Base-by-base conservation (phyloP, 1,139 yeast species). In the Wickerhamomyces sp. region DNA sequence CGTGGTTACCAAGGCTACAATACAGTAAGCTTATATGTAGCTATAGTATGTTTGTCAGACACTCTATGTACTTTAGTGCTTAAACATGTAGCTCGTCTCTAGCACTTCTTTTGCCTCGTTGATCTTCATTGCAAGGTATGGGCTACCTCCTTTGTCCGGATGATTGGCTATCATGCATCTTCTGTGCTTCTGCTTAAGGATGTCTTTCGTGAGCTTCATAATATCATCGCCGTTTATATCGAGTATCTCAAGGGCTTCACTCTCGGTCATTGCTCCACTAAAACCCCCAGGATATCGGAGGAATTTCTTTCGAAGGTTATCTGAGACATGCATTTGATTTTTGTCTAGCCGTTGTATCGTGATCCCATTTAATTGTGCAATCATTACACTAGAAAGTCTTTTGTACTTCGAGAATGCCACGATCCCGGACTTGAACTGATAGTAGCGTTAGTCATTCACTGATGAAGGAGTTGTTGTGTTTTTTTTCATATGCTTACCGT, bases 71-170 rank as follows among this genome's bases (percentile, higher is more conserved):
- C 5, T 12, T n/a, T 28, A 28, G 17, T 30, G 32, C 32, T 50
- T 53, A 28, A 54, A 52, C 56, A 53, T 47, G 31, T 74, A 75
- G 54, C 84, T 76, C 42, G 67, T 66, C 39, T 81, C 86, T 38
- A 84, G 61, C 2, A 81, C 59, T 33, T 80, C 87, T 47, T 76
- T 78, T 2, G 95, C 95, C 56, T 79, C 81, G 58, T 86, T 85
- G 44, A 86, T 78, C 56, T 85, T 82, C 68, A 79, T 78, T 3
- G 87, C 80, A 36, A 85, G 13, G 27, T 24, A 24, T 13, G 27
- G 27, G 13, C 27, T 24, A 8, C 27, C 27, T 5, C 27, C 27
- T 24, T 24, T 24, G 13, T 24, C 27, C 13, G 27, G 27, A 24
- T 24, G 27, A 47, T 77, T 86, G 38, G 67, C 53, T 39, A 81